Evolutionary conservation across 1,284 basidiomycete species (phyloP).

Genomic region (Chiua sp.): DNA sequence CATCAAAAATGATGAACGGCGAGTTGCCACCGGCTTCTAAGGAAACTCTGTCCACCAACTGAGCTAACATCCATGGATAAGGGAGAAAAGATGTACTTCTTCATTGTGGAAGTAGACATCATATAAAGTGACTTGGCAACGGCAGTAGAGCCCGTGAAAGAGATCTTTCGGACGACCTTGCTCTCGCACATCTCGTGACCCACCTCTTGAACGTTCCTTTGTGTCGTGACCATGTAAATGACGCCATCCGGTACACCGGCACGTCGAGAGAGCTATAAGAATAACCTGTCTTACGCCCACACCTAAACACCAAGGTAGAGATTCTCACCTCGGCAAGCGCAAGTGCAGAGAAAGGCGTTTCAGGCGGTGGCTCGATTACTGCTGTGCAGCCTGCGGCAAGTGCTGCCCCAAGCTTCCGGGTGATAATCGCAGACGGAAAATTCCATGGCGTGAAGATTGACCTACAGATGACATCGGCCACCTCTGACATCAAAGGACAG

Average conservation of each 20-base stretch:
- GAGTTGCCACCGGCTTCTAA: slow-evolving; percentile 91
- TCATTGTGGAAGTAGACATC: slow-evolving; percentile 86
- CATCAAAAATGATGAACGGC: slow-evolving; percentile 96
- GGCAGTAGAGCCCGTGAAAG: slow-evolving; percentile 93
- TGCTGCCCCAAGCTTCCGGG: slow-evolving; percentile 87
- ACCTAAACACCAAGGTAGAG: not conserved
- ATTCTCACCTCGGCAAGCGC: slow-evolving; percentile 78
- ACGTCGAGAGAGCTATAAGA: slow-evolving; percentile 70
- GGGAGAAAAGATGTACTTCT: slow-evolving; percentile 66
- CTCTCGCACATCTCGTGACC: slow-evolving; percentile 85
- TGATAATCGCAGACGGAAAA: slow-evolving; percentile 95
- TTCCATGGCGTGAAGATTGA: slow-evolving; percentile 88
- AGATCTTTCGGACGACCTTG: slow-evolving; percentile 82
- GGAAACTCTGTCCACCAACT: slow-evolving; percentile 59
- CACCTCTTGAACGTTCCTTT: slow-evolving; percentile 81
- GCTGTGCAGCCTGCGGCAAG: slow-evolving; percentile 95
- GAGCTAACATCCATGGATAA: not conserved
- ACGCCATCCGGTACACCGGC: slow-evolving; percentile 96
- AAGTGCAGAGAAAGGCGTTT: slow-evolving; percentile 94
- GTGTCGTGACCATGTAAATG: slow-evolving; percentile 92
- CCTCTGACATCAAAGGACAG: not conserved
- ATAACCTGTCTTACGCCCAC: not conserved
- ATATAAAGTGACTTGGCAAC: slow-evolving; percentile 92
- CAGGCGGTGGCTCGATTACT: slow-evolving; percentile 95
- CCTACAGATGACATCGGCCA: slow-evolving; percentile 41